Evolutionary conservation across 805 yeast species (phyloP).

Genomic region (Myxozyma lipomycoides): DNA sequence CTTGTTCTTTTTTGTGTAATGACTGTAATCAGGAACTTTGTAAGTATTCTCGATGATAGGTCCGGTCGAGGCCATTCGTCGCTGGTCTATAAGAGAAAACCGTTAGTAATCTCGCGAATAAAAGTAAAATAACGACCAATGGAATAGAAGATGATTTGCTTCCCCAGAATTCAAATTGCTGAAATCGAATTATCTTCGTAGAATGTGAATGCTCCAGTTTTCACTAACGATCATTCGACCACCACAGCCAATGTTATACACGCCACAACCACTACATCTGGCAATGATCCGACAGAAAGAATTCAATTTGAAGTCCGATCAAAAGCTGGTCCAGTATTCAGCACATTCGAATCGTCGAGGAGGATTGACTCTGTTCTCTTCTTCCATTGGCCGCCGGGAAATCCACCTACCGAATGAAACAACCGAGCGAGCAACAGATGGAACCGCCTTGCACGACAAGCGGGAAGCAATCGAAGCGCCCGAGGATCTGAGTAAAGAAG

Average conservation of each 20-base stretch:
- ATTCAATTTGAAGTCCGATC: no score
- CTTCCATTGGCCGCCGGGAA: no score
- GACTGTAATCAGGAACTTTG: slow-evolving; percentile 30
- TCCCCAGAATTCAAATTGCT: neutral
- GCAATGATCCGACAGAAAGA: no score
- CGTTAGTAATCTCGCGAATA: neutral
- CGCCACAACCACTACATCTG: no score
- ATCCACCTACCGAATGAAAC: slow-evolving; percentile 17
- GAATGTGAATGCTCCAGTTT: no score
- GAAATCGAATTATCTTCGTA: neutral
- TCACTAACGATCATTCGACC: no score
- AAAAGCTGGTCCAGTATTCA: no score
- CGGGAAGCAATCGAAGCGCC: slow-evolving; percentile 2
- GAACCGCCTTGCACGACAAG: slow-evolving; percentile 1
- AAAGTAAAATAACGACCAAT: neutral
- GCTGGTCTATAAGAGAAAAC: slow-evolving; percentile 17
- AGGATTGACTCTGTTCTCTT: no score
- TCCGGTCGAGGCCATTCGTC: slow-evolving; percentile 22
- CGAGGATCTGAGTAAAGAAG: slow-evolving; percentile 6
- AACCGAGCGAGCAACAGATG: slow-evolving; percentile 10
- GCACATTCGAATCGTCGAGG: no score
- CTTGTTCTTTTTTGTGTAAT: slow-evolving; percentile 63
- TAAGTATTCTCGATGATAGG: slow-evolving; percentile 30
- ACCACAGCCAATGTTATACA: no score
- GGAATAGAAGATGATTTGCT: neutral